Conservation (phyloP, 1,284 basidiomycete species). For the Moesziomyces sp. region DNA sequence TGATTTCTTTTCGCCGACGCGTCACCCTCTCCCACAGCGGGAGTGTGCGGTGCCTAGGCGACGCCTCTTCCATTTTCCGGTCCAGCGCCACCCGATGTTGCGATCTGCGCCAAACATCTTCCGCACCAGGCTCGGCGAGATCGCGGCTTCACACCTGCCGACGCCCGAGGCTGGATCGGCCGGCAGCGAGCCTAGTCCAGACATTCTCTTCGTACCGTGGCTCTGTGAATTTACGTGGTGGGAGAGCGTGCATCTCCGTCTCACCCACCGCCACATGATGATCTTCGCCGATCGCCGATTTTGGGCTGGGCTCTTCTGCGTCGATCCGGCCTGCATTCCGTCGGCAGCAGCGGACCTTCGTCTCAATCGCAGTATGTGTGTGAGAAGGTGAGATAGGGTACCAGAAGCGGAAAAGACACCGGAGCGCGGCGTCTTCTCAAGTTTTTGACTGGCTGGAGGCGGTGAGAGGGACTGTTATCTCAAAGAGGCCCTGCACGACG, state of each 20-base stretch:
- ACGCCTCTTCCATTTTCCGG: too few relatives aligned
- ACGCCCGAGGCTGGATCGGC: not conserved
- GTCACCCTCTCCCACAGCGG: slow-evolving; percentile 3
- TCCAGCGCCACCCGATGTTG: too few relatives aligned
- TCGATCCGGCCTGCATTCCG: too few relatives aligned
- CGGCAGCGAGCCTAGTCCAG: not conserved
- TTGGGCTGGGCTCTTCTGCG: too few relatives aligned
- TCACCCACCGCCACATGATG: not conserved
- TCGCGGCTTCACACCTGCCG: too few relatives aligned
- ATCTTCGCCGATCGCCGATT: too few relatives aligned
- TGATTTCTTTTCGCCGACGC: slow-evolving; percentile 24
- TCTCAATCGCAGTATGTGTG: too few relatives aligned
- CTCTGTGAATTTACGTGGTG: not conserved
- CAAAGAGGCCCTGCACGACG: not conserved
- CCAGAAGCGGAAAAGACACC: slow-evolving; percentile 17
- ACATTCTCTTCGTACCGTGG: not conserved
- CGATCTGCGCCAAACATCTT: too few relatives aligned
- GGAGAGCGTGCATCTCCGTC: not conserved
- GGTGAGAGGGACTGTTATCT: not conserved
- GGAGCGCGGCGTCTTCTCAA: slow-evolving; percentile 13
- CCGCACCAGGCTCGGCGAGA: too few relatives aligned
- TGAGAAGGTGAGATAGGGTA: not conserved
- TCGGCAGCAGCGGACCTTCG: not conserved
- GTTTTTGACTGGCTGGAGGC: slow-evolving; percentile 16
- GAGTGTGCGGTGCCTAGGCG: too few relatives aligned